Evolutionary conservation across 2,329 filamentous ascomycete species (phyloP).

Genomic region (Aspergillus ibericus): DNA sequence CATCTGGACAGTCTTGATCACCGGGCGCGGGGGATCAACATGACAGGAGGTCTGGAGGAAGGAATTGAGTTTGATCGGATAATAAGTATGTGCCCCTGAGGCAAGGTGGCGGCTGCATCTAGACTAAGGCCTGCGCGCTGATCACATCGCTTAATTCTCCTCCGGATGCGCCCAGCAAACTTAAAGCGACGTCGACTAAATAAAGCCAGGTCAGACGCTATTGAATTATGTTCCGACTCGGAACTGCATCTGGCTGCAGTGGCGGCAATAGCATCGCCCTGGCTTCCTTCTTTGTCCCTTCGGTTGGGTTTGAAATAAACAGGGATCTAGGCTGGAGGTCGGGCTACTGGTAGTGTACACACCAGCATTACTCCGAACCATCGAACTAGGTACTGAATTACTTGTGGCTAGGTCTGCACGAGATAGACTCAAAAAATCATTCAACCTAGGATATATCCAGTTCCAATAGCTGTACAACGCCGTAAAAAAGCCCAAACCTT

Average conservation of each 20-base stretch:
- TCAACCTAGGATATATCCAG: constrained; percentile 5
- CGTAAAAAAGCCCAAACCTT: constrained; percentile 2
- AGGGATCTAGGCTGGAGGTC: background rate
- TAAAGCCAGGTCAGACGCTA: background rate
- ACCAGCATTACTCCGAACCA: background rate
- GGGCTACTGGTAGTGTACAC: background rate
- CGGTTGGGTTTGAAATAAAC: background rate
- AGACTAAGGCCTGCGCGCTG: background rate
- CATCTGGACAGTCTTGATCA: background rate
- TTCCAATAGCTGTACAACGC: constrained; percentile 5
- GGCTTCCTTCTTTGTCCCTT: background rate
- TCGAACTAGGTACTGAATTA: background rate
- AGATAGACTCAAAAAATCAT: background rate
- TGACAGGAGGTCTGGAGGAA: background rate
- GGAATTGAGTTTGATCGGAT: background rate
- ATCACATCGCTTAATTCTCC: background rate
- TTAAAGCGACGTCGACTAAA: background rate
- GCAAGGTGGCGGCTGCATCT: background rate
- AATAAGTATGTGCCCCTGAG: background rate
- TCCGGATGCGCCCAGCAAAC: background rate
- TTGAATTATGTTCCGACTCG: background rate
- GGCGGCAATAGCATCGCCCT: background rate
- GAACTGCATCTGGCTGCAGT: background rate
- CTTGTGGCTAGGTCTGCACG: no score
- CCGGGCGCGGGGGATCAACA: background rate